Evolutionary conservation across 495 filamentous ascomycete species (phyloP), one percentile per base, ranked within the genome.

Genomic region (Podospora tetraspora): DNA sequence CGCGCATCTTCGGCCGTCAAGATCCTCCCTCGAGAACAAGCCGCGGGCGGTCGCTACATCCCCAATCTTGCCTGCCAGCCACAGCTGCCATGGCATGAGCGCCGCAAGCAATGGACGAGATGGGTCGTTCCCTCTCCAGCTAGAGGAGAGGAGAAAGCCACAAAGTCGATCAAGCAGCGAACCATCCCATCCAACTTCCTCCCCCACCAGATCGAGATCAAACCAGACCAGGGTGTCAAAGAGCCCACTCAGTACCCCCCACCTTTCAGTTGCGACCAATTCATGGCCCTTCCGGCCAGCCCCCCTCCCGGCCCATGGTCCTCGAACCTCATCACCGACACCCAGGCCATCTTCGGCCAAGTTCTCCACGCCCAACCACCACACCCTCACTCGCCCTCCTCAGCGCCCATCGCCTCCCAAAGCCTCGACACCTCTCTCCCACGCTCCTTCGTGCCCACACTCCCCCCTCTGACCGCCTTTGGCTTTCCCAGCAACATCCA

Each of bases 21-120:
- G 9, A 34, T 70, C 3, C 32, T 63, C 3, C 69, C 60, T 4
- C 1, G n/a, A 9, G 32, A 60, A 8, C 19, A 57, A 11, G 11
- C 10, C 1, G 6, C 29, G 3, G 10, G 29, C 1, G 78, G 76
- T 4, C 72, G 76, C 4, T 78, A 77, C 12, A 23, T 81, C 19
- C 57, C 60, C 16, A 71, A 78, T 30, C 27, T 61, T 21, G 66
- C 71, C 32, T 71, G 63, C 62, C 66, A 69, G 29, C 59, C 70
- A 9, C 80, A 78, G 62, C 70, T 84, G 7, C 62, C 71, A 24
- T 86, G 84, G 84, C 76, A 80, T 16, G 75, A 84, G 13, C 79
- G 74, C 22, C 59, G 76, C n/a, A 61, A 71, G 9, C 65, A 72
- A 16, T 85, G 83, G 83, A 75, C 76, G 12, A 71, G 81, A 66